Percentiles rank a stretch among this genome's conserved stretches.
phyloP scores from a whole-genome alignment of 139 green algal genomes.

The Astrephomene gubernaculifera region DNA sequence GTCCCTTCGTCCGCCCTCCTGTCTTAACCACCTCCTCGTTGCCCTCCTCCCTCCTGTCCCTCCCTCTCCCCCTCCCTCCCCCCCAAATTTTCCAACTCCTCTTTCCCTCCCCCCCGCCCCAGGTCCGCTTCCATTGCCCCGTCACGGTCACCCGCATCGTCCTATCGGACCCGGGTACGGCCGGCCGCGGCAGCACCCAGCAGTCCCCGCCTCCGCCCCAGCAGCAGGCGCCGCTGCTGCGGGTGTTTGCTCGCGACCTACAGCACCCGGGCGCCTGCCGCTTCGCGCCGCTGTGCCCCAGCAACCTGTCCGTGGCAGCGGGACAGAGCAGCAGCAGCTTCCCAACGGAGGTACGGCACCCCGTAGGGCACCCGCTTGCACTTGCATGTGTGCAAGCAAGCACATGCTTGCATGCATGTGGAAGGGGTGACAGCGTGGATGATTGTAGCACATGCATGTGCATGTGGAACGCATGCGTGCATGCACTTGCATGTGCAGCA shows the following conservation, averaged over 20 bases:
- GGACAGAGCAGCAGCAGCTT: conserved; percentile 31
- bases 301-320: conserved; percentile 5
- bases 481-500: too few species aligned
- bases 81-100: background rate
- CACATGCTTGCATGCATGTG: too few species aligned
- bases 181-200: background rate
- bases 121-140: conserved; percentile 21
- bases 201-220: background rate
- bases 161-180: background rate
- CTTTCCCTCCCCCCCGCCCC: background rate
- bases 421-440: too few species aligned
- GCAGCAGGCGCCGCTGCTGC: background rate
- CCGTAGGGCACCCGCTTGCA: too few species aligned
- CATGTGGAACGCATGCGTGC: too few species aligned
- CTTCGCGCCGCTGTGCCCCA: conserved; percentile 25
- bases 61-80: background rate
- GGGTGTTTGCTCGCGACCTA: conserved; percentile 37
- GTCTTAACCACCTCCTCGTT: too few species aligned
- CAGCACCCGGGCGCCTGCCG: background rate
- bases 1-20: too few species aligned
- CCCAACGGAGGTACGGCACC: conserved; percentile 14
- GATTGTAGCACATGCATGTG: too few species aligned
- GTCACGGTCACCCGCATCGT: conserved; percentile 21
- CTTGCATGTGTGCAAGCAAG: too few species aligned
- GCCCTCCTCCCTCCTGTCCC: too few species aligned